Base-by-base conservation (phyloP, 192 early-diverging fungal species). In the Allomyces macrogynus region DNA sequence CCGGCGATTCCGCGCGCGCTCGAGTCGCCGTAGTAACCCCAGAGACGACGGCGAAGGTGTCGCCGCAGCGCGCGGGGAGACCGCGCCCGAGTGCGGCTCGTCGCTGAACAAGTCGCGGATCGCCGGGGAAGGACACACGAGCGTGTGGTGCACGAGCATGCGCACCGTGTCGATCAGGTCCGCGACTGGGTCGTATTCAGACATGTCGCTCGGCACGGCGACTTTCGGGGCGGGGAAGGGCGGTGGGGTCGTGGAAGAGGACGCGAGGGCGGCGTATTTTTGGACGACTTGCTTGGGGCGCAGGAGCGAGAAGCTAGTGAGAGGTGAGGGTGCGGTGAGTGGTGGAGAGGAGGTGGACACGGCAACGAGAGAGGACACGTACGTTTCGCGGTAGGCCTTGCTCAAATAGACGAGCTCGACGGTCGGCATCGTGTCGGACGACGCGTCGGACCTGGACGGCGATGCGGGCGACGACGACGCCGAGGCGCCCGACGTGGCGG, bases 171-270 rank as follows among this genome's bases (percentile, higher is more conserved):
- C 67, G 49, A 89, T 76, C 10, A 97, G 67, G 64, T 97, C 92
- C n/a, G 78, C 77, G 10, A 89, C 76, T 4, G 94, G 94, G 72
- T 85, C 76, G 68, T 90, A 93, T 69, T 91, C 90, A 67, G 16
- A 57, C 16, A 20, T n/a, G 16, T 14, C 16, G 16, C 20, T n/a
- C 4, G 49, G 16, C 0, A 20, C 16, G 16, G 49, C 49, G 49
- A n/a, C 49, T n/a, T 14, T 57, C 3, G 16, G 12, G 49, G 49
- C 49, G 9, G 16, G 49, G 49, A n/a, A 57, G 4, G 16, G 49
- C 16, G 49, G 49, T 57, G 49, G 49, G 49, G 49, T 14, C 49
- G 49, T 57, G 16, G 49, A n/a, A 3, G 49, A 57, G 49, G 49
- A 57, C 49, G 49, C 49, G 3, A 57, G 20, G 16, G 49, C 12